Conservation (phyloP, 2,329 filamentous ascomycete genomes). For the Calonectria hawksworthii region DNA sequence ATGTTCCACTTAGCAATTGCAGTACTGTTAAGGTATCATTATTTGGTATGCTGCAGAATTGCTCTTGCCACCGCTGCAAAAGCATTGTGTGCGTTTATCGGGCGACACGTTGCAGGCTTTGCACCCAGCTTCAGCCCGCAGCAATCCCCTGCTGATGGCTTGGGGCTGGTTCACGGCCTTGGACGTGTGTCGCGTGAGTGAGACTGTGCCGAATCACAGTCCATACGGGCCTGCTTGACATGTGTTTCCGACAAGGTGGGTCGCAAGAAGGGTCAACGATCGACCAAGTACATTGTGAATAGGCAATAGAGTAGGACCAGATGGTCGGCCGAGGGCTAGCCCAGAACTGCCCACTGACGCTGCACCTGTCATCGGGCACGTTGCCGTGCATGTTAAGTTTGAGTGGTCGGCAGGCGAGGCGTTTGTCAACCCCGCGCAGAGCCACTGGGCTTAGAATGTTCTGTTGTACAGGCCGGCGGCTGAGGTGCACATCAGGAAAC, state of each 20-base stretch:
- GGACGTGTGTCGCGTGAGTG: constrained; percentile 20
- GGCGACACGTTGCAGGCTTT: constrained; percentile 18
- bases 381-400: background rate
- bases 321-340: background rate
- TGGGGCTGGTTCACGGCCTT: background rate
- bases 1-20: constrained; percentile 21
- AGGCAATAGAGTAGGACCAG: background rate
- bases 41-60: constrained; percentile 4
- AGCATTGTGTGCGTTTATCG: background rate
- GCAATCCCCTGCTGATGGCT: background rate
- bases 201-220: constrained; percentile 12
- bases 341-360: background rate
- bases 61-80: background rate
- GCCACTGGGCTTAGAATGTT: background rate
- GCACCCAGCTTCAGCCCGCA: background rate
- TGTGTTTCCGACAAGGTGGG: constrained; percentile 26
- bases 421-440: background rate
- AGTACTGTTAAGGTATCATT: background rate
- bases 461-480: background rate
- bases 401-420: background rate
- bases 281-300: background rate
- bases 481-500: background rate
- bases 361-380: background rate
- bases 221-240: constrained; percentile 12
- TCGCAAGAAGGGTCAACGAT: constrained; percentile 1